phyloP scores from a whole-genome alignment of 805 yeast genomes.

The Wickerhamomyces canadensis region DNA sequence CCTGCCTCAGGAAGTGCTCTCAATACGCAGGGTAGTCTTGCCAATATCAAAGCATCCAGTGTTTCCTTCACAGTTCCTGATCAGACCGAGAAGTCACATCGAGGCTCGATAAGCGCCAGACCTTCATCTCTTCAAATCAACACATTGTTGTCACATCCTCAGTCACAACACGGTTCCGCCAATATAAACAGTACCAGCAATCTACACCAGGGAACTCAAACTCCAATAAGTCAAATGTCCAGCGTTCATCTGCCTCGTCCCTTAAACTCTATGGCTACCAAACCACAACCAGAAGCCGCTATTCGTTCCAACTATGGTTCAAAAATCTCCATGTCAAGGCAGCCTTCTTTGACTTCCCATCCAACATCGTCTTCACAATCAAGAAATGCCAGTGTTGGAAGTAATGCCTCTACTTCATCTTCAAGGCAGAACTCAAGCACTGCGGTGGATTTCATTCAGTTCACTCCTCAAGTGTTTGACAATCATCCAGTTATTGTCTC shows the following conservation, averaged over 20 bases:
- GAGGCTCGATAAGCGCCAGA: conserved; percentile 54
- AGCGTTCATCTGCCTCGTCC: background rate
- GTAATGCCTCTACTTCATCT: conserved; percentile 13
- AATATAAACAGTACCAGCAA: conserved; percentile 5
- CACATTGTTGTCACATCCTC: conserved; percentile 10
- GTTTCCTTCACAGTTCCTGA: conserved; percentile 46
- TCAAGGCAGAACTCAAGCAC: conserved; percentile 25
- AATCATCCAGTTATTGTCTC: conserved; percentile 2
- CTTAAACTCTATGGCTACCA: background rate
- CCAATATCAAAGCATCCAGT: conserved; percentile 8
- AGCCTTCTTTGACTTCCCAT: conserved; percentile 6
- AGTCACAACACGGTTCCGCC: conserved; percentile 12
- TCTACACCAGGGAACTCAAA: background rate
- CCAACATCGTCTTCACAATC: conserved; percentile 8
- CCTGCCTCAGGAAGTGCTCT: no score
- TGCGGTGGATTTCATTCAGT: conserved; percentile 19
- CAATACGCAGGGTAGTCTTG: no score
- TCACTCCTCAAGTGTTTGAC: conserved; percentile 12
- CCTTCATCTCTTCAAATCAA: conserved; percentile 36
- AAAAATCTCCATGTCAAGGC: conserved; percentile 10
- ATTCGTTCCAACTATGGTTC: conserved; percentile 2
- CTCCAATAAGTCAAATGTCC: background rate
- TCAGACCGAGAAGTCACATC: conserved; percentile 36
- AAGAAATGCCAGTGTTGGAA: conserved; percentile 16
- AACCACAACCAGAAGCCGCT: background rate